Evolutionary conservation across 805 yeast genomes (phyloP), one percentile per base, ranked within the genome.

Genomic region (Teunomyces aglyptinius): DNA sequence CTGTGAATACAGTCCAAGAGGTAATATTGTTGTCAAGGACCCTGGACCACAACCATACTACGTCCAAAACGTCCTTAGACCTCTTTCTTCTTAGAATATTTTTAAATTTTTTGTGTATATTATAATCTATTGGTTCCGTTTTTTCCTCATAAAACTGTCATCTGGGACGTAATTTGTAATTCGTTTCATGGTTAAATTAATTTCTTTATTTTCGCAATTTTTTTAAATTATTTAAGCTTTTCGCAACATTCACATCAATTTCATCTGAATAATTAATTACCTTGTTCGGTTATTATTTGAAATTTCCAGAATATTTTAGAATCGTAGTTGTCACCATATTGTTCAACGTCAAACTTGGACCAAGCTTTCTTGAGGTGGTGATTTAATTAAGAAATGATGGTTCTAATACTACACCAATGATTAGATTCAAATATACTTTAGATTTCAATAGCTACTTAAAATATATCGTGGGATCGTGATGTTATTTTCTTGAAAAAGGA

Each of bases 1-100:
- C 48, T 86, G 94, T 73, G 85, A 84, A 60, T 86, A 86, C 65
- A 50, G 60, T n/a, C 62, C 71, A 20, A 69, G 77, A 54, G 87
- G 87, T 59, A 82, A 82, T 58, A 55, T 78, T 35, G 59, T 62
- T 28, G 75, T 75, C 31, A 60, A 62, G 16, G 63, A 65, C 44
- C 43, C 55, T 1, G 41, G 50, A 2, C 69, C 70, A 26, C 58
- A 61, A 50, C 54, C 50, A 42, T 68, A 59, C 56, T 80, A 77
- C 57, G 63, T 53, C 31, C 64, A 56, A 31, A 78, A 80, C 52
- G 85, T 80, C 27, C 48, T 68, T 16, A 68, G 74, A 22, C 71
- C 72, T 31, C 11, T 52, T 31, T 31, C 36, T 18, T 16, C 22
- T 31, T 29, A 29, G 26, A 13, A 54, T 52, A 16, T 8, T 29